Evolutionary conservation across 228 moss, liverwort and hornwort genomes (phyloP).

Genomic region (Sphagnum fallax): DNA sequence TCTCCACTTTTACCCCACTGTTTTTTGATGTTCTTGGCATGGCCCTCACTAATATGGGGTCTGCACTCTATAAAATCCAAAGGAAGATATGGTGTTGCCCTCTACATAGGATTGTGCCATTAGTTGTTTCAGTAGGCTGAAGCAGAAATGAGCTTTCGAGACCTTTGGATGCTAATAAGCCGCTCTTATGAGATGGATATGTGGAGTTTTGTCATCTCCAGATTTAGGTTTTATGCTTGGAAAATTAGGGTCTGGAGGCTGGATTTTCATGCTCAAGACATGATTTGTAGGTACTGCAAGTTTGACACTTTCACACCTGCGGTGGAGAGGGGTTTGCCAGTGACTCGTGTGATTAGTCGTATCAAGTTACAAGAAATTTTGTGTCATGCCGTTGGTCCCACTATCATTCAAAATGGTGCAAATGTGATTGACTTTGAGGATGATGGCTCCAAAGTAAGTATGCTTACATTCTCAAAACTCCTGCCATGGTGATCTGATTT

Average conservation of each 20-base stretch:
- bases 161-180: no score
- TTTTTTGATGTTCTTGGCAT: no score
- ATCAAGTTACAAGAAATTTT: conserved; percentile 86
- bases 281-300: conserved; percentile 58
- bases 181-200: no score
- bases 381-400: conserved; percentile 49
- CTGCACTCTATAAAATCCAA: no score
- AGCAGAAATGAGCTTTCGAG: no score
- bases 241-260: background rate
- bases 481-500: background rate
- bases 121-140: no score
- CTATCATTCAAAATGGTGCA: conserved; percentile 61
- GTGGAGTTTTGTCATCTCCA: no score
- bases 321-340: conserved; percentile 78
- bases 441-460: conserved; percentile 43
- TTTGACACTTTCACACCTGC: conserved; percentile 97
- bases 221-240: background rate
- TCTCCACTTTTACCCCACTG: no score
- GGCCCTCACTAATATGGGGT: no score
- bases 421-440: conserved; percentile 90
- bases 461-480: no score
- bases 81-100: no score
- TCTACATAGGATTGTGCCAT: no score
- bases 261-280: background rate
- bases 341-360: conserved; percentile 94